A percentile compares a stretch with the other conserved stretches of the same genome.
Evolutionary conservation across 805 yeast species (phyloP).

Genomic region (Wickerhamiella azyma): DNA sequence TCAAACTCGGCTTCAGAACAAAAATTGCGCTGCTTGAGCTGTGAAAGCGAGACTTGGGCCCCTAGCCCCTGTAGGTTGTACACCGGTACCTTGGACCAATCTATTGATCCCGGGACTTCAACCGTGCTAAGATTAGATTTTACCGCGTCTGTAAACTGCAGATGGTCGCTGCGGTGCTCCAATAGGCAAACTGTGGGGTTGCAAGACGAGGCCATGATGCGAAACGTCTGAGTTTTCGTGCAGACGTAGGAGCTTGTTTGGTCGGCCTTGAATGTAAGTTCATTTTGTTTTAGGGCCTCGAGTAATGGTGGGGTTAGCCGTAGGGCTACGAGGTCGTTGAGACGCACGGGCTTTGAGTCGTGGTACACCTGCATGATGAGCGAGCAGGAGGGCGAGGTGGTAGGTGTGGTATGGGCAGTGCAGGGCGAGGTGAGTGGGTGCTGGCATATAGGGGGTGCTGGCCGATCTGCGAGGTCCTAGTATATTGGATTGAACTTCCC

Average conservation of each 20-base stretch:
- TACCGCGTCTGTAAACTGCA: slow-evolving; percentile 17
- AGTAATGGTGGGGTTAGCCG: slow-evolving; percentile 21
- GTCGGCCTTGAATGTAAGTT: slow-evolving; percentile 10
- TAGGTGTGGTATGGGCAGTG: neutral
- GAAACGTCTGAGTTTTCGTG: slow-evolving; percentile 14
- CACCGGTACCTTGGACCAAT: slow-evolving; percentile 17
- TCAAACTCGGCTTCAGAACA: slow-evolving; percentile 41
- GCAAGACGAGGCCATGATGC: slow-evolving; percentile 32
- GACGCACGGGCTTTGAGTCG: neutral
- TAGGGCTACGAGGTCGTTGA: slow-evolving; percentile 10
- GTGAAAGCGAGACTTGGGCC: neutral
- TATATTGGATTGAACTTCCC: too few species aligned
- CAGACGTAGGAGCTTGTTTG: slow-evolving; percentile 11
- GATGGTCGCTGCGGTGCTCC: slow-evolving; percentile 13
- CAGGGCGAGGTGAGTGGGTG: neutral
- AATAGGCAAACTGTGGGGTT: slow-evolving; percentile 64
- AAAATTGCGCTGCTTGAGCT: slow-evolving; percentile 3
- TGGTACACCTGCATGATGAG: neutral
- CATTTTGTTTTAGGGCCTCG: slow-evolving; percentile 16
- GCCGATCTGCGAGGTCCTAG: too few species aligned
- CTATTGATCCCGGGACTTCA: slow-evolving; percentile 11
- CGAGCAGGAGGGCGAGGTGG: too few species aligned
- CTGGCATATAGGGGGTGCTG: too few species aligned
- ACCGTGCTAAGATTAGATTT: slow-evolving; percentile 13
- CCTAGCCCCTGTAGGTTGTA: slow-evolving; percentile 11